Percentiles rank a stretch among this genome's conserved stretches.
Evolutionary conservation across 176 grass and related monocot genomes (phyloP).

Genomic region (Coix lacrymajobi): DNA sequence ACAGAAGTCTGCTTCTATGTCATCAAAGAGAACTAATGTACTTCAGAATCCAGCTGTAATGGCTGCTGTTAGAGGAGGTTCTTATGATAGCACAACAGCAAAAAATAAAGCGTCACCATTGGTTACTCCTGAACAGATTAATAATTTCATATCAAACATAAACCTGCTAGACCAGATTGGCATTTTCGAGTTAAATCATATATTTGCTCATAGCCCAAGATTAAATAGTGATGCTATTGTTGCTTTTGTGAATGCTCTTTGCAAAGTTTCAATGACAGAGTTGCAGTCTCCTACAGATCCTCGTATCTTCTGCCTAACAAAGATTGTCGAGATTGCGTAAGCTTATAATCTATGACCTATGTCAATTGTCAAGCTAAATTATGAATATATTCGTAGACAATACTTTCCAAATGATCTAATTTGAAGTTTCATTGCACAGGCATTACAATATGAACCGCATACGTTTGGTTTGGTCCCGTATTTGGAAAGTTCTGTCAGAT

Average conservation of each 20-base stretch:
- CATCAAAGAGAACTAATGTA: conserved; percentile 64
- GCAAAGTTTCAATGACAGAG: conserved; percentile 90
- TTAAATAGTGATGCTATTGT: conserved; percentile 99
- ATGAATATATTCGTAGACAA: background rate
- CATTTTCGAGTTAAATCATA: conserved; percentile 96
- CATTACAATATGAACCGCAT: conserved; percentile 99
- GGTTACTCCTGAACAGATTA: conserved; percentile 92
- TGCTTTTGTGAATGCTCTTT: conserved; percentile 96
- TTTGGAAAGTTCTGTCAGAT: conserved; percentile 93
- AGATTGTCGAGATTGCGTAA: conserved; percentile 99
- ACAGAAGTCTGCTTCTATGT: conserved; percentile 28
- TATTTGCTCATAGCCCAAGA: conserved; percentile 97
- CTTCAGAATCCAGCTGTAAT: conserved; percentile 94
- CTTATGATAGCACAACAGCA: conserved; percentile 85
- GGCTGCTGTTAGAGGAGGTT: conserved; percentile 92
- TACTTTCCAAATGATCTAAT: conserved; percentile 7
- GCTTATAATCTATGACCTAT: conserved; percentile 35
- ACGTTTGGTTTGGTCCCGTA: conserved; percentile 89
- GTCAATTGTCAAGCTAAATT: background rate
- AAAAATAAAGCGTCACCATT: conserved; percentile 53
- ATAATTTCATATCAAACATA: conserved; percentile 90
- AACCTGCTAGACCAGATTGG: conserved; percentile 97
- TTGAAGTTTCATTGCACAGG: conserved; percentile 46
- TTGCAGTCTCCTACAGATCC: conserved; percentile 94
- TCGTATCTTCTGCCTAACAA: conserved; percentile 94